Base-by-base conservation (phyloP, 345 rosid species). In the Linum usitatissimum region DNA sequence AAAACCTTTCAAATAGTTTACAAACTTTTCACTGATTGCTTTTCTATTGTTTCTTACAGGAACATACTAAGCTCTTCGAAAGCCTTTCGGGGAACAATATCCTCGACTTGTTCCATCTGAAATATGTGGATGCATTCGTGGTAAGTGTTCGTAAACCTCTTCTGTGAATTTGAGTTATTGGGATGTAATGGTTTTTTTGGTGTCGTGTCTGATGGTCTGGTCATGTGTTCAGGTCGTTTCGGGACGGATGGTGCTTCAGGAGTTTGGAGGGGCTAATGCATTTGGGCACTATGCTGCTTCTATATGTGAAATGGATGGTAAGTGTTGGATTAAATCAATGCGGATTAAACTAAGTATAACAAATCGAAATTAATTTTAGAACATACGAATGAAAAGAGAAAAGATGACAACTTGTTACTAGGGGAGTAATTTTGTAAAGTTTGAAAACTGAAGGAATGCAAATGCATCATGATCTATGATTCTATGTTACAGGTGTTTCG, bases 211-310 rank as follows among this genome's bases (percentile, higher is more conserved):
- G 15, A 36, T 40, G 61, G 9, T 54, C 39, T 49, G 9, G n/a
- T n/a, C 8, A 36, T 62, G 64, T 36, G 51, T 40, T 61, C 45
- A 88, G 96, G 71, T 79, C 20, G 88, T 83, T 17, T 66, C 80
- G 39, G 96, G 91, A 36, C 67, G 85, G 56, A 77, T 88, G 90
- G 62, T 83, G 19, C 70, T 85, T 17, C 90, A 86, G 57, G 86
- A 84, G 65, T 70, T 85, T 6, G 79, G 78, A 63, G 96, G 96
- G 34, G 62, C 19, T 55, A 70, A 63, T 53, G 86, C 78, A 1
- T 2, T 84, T 57, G 18, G 53, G 49, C 79, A 66, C 67, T 88
- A 84, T 70, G 71, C 82, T 5, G 64, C 72, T 38, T 61, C 68
- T 58, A 74, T 88, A 42, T 83, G 81, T 64, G 79, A 78, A 34